These are phyloP conservation scores for Rickenella mellea DNA, from an alignment of 768 basidiomycete species.

Conservation along the genomic window DNA sequence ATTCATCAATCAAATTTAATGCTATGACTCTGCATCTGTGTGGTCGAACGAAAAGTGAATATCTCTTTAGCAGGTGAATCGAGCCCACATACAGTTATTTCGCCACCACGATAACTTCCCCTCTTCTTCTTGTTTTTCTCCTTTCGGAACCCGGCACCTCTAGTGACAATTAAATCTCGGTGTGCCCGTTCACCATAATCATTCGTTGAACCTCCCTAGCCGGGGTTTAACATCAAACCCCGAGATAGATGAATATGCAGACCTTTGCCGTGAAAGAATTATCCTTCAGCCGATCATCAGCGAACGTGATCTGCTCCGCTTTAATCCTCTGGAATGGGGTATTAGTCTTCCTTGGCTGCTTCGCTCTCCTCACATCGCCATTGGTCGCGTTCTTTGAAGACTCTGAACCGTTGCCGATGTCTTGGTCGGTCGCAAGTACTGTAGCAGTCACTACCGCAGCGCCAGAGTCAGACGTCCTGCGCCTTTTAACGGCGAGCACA, in stretches of 20 bases:
- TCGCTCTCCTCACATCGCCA: constrained; percentile 22
- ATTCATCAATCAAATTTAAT: constrained; percentile 57
- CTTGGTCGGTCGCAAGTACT: constrained; percentile 12
- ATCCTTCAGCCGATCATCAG: constrained; percentile 42
- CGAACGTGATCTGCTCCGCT: constrained; percentile 41
- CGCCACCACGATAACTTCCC: constrained; percentile 88
- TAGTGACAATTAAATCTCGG: constrained; percentile 83
- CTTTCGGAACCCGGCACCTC: constrained; percentile 92
- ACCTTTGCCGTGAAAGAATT: constrained; percentile 83
- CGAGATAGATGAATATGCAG: constrained; percentile 13
- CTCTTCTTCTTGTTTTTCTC: constrained; percentile 99
- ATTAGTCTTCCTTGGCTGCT: constrained; percentile 28
- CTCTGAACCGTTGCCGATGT: constrained; percentile 5
- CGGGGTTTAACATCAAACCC: neutral
- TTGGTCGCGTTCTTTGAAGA: constrained; percentile 7
- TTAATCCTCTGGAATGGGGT: constrained; percentile 79
- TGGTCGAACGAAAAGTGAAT: constrained; percentile 3
- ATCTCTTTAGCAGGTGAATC: neutral
- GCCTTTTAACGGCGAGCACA: constrained; percentile 58
- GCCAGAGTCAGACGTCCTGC: constrained; percentile 42
- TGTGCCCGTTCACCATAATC: constrained; percentile 88
- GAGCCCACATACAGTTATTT: constrained; percentile 68
- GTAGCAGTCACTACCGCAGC: constrained; percentile 38
- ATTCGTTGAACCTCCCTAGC: constrained; percentile 49
- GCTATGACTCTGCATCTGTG: constrained; percentile 72